These are phyloP conservation scores for Pestalotiopsis sp. DNA, from an alignment of 2,329 filamentous ascomycete species.

Conservation along the genomic window DNA sequence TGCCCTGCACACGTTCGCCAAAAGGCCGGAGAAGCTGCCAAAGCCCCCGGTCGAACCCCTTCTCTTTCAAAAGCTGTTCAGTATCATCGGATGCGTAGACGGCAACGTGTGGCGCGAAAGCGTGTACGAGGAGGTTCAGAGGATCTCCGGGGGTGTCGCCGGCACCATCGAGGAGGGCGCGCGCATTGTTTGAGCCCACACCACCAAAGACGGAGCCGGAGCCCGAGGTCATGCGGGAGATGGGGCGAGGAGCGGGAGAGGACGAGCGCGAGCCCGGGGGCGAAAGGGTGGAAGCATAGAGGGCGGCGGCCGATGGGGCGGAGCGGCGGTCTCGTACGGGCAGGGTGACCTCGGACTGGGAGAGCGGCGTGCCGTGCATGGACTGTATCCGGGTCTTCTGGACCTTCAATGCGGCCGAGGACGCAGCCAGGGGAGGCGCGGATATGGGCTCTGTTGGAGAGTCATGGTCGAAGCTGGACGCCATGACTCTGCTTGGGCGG, in stretches of 20 bases:
- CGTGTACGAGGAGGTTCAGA: constrained; percentile 71
- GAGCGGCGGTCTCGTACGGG: constrained; percentile 50
- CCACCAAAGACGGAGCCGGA: constrained; percentile 62
- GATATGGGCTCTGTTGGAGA: constrained; percentile 64
- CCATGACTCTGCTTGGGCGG: constrained; percentile 9
- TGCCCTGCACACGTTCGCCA: constrained; percentile 84
- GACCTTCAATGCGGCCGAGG: constrained; percentile 60
- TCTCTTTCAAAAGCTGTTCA: constrained; percentile 76
- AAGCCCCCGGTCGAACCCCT: constrained; percentile 82
- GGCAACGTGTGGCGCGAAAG: constrained; percentile 87
- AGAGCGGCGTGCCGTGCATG: constrained; percentile 46
- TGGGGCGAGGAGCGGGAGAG: constrained; percentile 65
- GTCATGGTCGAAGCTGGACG: constrained; percentile 56
- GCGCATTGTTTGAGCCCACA: constrained; percentile 43
- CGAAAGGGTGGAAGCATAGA: constrained; percentile 69
- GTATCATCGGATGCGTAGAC: constrained; percentile 88
- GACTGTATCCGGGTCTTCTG: constrained; percentile 65
- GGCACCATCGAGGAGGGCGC: constrained; percentile 42
- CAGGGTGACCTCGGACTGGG: constrained; percentile 55
- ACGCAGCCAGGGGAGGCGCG: constrained; percentile 68
- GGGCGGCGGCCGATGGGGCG: constrained; percentile 61
- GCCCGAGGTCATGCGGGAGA: constrained; percentile 57
- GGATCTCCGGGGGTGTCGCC: constrained; percentile 56
- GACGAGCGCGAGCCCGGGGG: constrained; percentile 69
- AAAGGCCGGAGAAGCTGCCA: constrained; percentile 88